Evolutionary conservation across 768 basidiomycete species (phyloP), one percentile per base, ranked within the genome.

Genomic region (Lepiota venenata): DNA sequence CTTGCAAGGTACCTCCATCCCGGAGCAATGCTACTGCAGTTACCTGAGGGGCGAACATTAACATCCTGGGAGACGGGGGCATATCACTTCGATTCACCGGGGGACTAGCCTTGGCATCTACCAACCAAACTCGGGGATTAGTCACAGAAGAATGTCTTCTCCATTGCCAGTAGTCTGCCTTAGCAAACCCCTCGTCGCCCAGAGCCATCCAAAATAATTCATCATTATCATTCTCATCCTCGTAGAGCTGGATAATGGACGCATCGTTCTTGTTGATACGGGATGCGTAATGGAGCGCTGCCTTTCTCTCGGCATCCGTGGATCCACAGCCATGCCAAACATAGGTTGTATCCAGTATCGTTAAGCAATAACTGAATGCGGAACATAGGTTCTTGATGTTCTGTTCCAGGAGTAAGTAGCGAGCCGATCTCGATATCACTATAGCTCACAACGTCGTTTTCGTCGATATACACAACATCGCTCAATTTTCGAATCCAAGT

Each of bases 151-250:
- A 66, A 15, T 61, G 65, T 21, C 68, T 67, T 60, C 86, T 78
- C 87, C 89, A 93, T 63, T 66, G 79, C 91, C 91, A 93, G 65
- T 92, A 87, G 59, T 92, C 82, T 1, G 91, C 91, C 40, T 79
- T 83, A 2, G 89, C 89, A 64, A 84, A 91, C 1, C 79, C 78
- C 2, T 82, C 77, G 20, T 88, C 81, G n/a, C 91, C 91, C 2
- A 93, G 74, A 36, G 88, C 79, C 82, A 89, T 84, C 88, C 91
- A 91, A 64, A 93, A 91, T 80, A 91, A 83, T 56, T 91, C 87
- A 50, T 91, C 85, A 20, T 68, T 62, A 38, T 86, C 85, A 49
- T 76, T 77, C 60, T 81, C 79, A n/a, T 82, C 81, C 61, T 93
- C 88, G 1, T 67, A 57, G 8, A 92, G 75, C 57, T 88, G 85